Evolutionary conservation across 805 yeast species (phyloP).

Genomic region (Kuraishia borneana): DNA sequence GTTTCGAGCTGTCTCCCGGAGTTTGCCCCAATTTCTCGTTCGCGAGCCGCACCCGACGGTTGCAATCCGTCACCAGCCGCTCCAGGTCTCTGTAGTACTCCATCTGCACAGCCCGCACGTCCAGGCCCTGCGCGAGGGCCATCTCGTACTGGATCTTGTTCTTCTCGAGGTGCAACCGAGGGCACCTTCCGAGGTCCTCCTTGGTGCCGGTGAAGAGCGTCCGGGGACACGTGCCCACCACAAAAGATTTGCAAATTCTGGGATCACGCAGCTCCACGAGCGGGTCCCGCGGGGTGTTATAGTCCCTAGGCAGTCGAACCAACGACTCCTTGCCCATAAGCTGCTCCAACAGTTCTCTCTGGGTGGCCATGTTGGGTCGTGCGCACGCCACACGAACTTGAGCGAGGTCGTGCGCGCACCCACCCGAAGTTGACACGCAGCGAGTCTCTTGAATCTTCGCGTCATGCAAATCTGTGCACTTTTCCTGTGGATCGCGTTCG

Average conservation of each 20-base stretch:
- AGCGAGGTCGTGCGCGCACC: too few relatives aligned
- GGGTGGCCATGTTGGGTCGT: conserved; percentile 59
- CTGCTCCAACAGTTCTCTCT: conserved; percentile 64
- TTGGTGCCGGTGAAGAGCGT: conserved; percentile 77
- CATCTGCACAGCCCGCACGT: conserved; percentile 29
- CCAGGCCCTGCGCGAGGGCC: conserved; percentile 20
- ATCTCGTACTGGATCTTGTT: conserved; percentile 61
- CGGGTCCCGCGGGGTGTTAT: conserved; percentile 10
- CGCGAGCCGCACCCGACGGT: conserved; percentile 52
- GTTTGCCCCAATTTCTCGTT: conserved; percentile 58
- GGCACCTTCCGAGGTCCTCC: conserved; percentile 74
- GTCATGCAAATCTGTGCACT: too few relatives aligned
- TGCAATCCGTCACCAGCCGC: conserved; percentile 53
- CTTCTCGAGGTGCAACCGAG: conserved; percentile 62
- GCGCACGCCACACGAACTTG: too few relatives aligned
- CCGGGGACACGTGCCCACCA: conserved; percentile 82
- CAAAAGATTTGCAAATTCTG: conserved; percentile 64
- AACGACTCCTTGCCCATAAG: conserved; percentile 61
- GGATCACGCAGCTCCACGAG: conserved; percentile 33
- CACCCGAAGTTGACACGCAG: too few relatives aligned
- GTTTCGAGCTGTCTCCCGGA: conserved; percentile 36
- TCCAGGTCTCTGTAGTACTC: conserved; percentile 36
- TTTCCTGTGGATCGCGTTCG: too few relatives aligned
- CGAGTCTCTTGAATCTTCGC: too few relatives aligned
- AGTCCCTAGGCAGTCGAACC: conserved; percentile 15